Evolutionary conservation across 73 alveolate species (phyloP).

Genomic region (Blepharisma japonicum): DNA sequence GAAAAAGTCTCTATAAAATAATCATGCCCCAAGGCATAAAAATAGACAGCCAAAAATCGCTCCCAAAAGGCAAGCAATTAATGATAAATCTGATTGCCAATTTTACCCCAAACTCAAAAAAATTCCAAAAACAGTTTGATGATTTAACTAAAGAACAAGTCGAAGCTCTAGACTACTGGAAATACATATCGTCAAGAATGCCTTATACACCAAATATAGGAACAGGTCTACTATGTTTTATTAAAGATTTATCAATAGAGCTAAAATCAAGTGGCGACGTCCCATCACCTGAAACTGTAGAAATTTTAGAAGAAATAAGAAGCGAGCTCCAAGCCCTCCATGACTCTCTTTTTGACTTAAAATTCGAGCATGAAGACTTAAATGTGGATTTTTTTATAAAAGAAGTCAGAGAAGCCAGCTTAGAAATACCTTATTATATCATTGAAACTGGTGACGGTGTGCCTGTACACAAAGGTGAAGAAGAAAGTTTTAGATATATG

Average conservation of each 20-base stretch:
- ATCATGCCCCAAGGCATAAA: not conserved
- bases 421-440: slow-evolving; percentile 13
- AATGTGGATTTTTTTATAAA: slow-evolving; percentile 9
- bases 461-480: not conserved
- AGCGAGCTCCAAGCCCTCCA: not conserved
- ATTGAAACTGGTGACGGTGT: not conserved
- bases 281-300: not conserved
- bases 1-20: slow-evolving; percentile 5
- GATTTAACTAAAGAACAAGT: slow-evolving; percentile 24
- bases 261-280: too few species aligned
- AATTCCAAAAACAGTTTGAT: not conserved
- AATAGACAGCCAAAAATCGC: not conserved
- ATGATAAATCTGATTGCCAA: too few species aligned
- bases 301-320: not conserved
- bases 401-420: not conserved
- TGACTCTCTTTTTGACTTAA: not conserved
- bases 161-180: slow-evolving; percentile 20
- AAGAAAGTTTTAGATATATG: not conserved
- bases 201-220: slow-evolving; percentile 12
- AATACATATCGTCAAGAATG: not conserved
- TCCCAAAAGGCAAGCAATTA: not conserved
- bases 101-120: not conserved
- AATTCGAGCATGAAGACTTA: not conserved
- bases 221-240: slow-evolving; percentile 6
- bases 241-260: slow-evolving; percentile 4